Conservation (phyloP, 2,329 filamentous ascomycete species). For the Beauveria brongniartii region DNA sequence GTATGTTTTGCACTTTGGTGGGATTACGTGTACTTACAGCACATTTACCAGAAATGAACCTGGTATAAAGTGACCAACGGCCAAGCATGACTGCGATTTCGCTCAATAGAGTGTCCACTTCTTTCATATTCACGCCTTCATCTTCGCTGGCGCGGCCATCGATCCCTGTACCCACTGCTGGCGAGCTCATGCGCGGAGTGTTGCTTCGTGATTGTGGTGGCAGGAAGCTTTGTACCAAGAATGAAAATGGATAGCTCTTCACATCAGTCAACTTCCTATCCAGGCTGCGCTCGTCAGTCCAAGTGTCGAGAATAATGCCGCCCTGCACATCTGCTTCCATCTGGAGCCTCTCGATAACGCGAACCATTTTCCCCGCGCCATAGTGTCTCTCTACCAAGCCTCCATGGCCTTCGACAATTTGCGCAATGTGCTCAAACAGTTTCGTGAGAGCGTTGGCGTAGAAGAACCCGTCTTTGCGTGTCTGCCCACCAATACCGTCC, state of each 20-base stretch:
- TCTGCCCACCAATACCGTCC: constrained; percentile 44
- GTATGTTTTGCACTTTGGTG: neutral
- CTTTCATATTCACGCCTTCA: constrained; percentile 92
- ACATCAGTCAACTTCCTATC: constrained; percentile 86
- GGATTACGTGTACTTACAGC: constrained; percentile 46
- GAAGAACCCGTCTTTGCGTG: constrained; percentile 69
- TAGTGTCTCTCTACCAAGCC: constrained; percentile 91
- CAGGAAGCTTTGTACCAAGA: constrained; percentile 89
- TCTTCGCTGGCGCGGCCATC: constrained; percentile 66
- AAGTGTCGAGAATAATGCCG: constrained; percentile 90
- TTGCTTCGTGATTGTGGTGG: constrained; percentile 57
- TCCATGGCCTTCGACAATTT: constrained; percentile 90
- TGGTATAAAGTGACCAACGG: constrained; percentile 84
- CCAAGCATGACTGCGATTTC: constrained; percentile 90
- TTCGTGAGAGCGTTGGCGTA: constrained; percentile 86
- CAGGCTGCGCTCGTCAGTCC: constrained; percentile 81
- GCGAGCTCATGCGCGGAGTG: constrained; percentile 66
- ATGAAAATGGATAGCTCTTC: constrained; percentile 96
- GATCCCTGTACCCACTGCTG: constrained; percentile 51
- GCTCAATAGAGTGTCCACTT: constrained; percentile 77
- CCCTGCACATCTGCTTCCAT: constrained; percentile 94
- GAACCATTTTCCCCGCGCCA: constrained; percentile 84
- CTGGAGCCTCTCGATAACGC: constrained; percentile 86
- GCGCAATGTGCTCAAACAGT: constrained; percentile 93
- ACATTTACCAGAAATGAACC: constrained; percentile 83